These are phyloP conservation scores for Narthecium ossifragum DNA, from an alignment of 106 monocot genomes.

Conservation along the genomic window DNA sequence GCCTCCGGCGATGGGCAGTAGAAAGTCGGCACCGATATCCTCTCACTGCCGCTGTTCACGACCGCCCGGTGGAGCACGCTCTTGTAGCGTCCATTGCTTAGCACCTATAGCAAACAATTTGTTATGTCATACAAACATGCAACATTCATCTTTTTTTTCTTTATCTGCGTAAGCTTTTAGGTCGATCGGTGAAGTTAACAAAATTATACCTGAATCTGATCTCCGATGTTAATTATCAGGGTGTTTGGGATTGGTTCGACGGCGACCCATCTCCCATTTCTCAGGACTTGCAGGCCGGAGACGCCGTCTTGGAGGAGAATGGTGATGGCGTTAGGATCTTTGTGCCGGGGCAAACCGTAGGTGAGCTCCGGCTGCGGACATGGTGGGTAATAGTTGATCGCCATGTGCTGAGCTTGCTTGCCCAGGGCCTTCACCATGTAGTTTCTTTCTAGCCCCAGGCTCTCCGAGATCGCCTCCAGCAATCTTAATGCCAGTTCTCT, in stretches of 20 bases:
- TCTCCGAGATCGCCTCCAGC: conserved; percentile 53
- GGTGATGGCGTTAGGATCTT: conserved; percentile 41
- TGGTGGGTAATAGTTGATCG: conserved; percentile 74
- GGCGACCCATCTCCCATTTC: conserved; percentile 15
- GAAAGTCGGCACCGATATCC: conserved; percentile 27
- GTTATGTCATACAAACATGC: too few species aligned
- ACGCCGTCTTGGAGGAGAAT: conserved; percentile 28
- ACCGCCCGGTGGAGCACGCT: conserved; percentile 27
- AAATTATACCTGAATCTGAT: conserved; percentile 24
- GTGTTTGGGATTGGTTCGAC: conserved; percentile 14
- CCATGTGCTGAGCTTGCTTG: conserved; percentile 69
- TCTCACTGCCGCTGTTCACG: conserved; percentile 20
- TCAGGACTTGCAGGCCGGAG: conserved; percentile 25
- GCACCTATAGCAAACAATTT: conserved; percentile 10
- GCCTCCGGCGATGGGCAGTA: conserved; percentile 26
- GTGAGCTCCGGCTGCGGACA: conserved; percentile 75
- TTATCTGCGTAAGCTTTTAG: too few species aligned
- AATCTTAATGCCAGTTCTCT: conserved; percentile 31
- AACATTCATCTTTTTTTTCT: too few species aligned
- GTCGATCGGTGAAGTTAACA: too few species aligned
- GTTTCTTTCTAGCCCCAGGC: conserved; percentile 43
- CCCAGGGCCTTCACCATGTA: conserved; percentile 57
- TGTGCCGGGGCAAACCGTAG: conserved; percentile 64
- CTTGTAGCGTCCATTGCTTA: conserved; percentile 28
- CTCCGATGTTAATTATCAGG: conserved; percentile 30